Percentiles rank a stretch among this genome's conserved stretches.
phyloP scores from a whole-genome alignment of 1,284 basidiomycete species.

The Tilletia indica region DNA sequence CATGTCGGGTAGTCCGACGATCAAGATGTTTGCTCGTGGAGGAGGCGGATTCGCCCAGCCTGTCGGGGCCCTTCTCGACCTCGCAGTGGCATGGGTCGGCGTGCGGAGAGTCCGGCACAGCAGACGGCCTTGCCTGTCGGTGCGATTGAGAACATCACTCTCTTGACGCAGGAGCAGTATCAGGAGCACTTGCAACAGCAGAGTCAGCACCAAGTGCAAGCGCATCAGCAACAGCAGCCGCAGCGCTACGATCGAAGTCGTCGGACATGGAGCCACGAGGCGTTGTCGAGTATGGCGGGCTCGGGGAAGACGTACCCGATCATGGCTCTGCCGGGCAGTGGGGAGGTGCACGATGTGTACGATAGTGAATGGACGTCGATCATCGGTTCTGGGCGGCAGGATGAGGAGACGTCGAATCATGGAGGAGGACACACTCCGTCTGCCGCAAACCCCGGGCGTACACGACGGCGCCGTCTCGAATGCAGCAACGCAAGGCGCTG shows the following conservation, averaged over 20 bases:
- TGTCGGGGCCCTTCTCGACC: slow-evolving; percentile 25
- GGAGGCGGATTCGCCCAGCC: slow-evolving; percentile 23
- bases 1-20: slow-evolving; percentile 27
- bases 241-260: background rate
- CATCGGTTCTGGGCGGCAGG: background rate
- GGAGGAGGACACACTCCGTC: slow-evolving; percentile 25
- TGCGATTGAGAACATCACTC: slow-evolving; percentile 17
- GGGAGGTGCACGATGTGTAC: slow-evolving; percentile 46
- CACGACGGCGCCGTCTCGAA: background rate
- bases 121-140: slow-evolving; percentile 1
- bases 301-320: slow-evolving; percentile 43
- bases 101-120: slow-evolving; percentile 12
- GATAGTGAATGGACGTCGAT: slow-evolving; percentile 36
- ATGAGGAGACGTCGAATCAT: background rate
- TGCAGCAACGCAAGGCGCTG: slow-evolving; percentile 36
- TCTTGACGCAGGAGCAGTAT: slow-evolving; percentile 17
- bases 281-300: slow-evolving; percentile 27
- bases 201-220: slow-evolving; percentile 5
- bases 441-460: background rate
- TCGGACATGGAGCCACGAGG: slow-evolving; percentile 39
- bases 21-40: slow-evolving; percentile 32
- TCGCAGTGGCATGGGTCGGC: slow-evolving; percentile 11
- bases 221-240: background rate
- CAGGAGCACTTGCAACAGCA: slow-evolving; percentile 19
- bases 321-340: slow-evolving; percentile 36